These are phyloP conservation scores for Gynochthodes officinalis DNA, from an alignment of 257 asterid species.

Conservation along the genomic window DNA sequence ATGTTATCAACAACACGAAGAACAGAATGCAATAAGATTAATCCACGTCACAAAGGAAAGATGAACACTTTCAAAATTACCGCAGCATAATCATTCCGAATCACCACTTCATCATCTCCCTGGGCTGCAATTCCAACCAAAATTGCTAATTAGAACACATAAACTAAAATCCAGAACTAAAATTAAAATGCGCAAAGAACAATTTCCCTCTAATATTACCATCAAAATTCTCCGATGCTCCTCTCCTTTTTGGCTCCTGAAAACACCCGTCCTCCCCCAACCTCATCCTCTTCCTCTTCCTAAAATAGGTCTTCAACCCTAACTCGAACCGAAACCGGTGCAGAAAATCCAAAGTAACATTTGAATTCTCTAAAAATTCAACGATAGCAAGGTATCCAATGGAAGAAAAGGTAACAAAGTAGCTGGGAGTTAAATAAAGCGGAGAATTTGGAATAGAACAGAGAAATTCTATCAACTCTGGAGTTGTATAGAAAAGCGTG, in stretches of 20 bases:
- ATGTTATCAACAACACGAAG: neutral
- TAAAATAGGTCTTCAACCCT: constrained; percentile 34
- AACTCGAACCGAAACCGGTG: constrained; percentile 19
- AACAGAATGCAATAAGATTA: neutral
- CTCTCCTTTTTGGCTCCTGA: constrained; percentile 26
- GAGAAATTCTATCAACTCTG: constrained; percentile 45
- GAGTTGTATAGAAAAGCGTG: constrained; percentile 29
- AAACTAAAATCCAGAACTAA: too few relatives aligned
- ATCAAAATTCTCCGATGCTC: constrained; percentile 11
- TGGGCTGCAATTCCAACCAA: constrained; percentile 34
- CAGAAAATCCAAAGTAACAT: constrained; percentile 10
- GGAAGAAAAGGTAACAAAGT: constrained; percentile 50
- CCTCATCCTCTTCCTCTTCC: constrained; percentile 50
- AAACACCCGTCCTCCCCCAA: constrained; percentile 30
- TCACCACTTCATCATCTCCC: constrained; percentile 14
- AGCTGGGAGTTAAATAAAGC: constrained; percentile 31
- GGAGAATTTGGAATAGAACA: constrained; percentile 73
- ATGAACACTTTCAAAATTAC: constrained; percentile 26
- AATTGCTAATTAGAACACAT: neutral
- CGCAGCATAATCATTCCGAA: constrained; percentile 28
- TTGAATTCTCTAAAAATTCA: constrained; percentile 33
- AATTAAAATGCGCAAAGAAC: neutral
- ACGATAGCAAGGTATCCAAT: constrained; percentile 36
- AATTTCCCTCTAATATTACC: constrained; percentile 24
- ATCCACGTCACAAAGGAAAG: neutral